These are phyloP conservation scores for Ciborinia camelliae DNA, from an alignment of 2,329 filamentous ascomycete genomes.

Conservation along the genomic window DNA sequence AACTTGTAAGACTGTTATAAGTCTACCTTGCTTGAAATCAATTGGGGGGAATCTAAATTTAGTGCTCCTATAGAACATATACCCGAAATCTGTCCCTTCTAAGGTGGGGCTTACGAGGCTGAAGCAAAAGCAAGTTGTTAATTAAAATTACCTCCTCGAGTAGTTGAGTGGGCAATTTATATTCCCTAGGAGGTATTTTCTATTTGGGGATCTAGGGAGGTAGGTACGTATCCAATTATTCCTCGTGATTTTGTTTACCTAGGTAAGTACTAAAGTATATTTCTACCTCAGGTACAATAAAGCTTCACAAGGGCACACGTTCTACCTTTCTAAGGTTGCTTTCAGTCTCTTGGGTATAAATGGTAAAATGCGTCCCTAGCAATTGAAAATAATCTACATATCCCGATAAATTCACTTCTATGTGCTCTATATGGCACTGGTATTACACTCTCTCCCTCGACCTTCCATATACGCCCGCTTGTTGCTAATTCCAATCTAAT, in stretches of 20 bases:
- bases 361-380: not conserved
- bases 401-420: slow-evolving; percentile 12
- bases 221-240: not conserved
- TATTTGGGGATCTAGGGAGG: no score
- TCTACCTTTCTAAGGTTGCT: no score
- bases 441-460: slow-evolving; percentile 18
- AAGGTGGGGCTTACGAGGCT: slow-evolving; percentile 18
- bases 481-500: slow-evolving; percentile 18
- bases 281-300: no score
- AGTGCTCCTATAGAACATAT: slow-evolving; percentile 8
- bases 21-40: slow-evolving; percentile 19
- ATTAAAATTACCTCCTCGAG: no score
- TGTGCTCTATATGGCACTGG: slow-evolving; percentile 20
- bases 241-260: no score
- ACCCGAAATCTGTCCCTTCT: slow-evolving; percentile 22
- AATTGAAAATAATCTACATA: slow-evolving; percentile 17
- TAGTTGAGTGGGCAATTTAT: no score
- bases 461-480: slow-evolving; percentile 24
- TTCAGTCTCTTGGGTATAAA: not conserved
- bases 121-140: not conserved
- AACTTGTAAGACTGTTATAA: no score
- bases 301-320: not conserved
- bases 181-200: no score
- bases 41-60: slow-evolving; percentile 17
- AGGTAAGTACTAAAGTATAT: no score